Evolutionary conservation across 495 filamentous ascomycete species (phyloP).

Genomic region (Podospora tetraspora): DNA sequence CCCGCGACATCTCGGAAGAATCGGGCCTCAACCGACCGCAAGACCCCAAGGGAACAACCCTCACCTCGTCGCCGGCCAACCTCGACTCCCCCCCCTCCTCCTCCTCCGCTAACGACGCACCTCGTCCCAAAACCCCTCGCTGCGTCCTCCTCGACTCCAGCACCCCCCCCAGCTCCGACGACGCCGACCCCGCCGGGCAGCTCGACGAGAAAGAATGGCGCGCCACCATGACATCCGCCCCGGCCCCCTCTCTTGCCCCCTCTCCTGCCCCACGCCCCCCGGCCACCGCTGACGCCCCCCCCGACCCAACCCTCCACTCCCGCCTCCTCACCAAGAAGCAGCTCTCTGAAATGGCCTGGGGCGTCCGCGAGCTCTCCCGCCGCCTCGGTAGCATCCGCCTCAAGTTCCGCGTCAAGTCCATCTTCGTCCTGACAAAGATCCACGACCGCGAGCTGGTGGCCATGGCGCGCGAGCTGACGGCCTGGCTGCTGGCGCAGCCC

Average conservation of each 20-base stretch:
- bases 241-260: background rate
- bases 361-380: slow-evolving; percentile 84
- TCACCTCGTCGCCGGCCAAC: background rate
- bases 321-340: slow-evolving; percentile 84
- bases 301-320: slow-evolving; percentile 28
- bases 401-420: slow-evolving; percentile 70
- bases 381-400: slow-evolving; percentile 72
- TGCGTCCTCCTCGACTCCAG: slow-evolving; percentile 9
- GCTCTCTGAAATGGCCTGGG: slow-evolving; percentile 91
- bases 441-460: slow-evolving; percentile 76
- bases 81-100: background rate
- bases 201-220: slow-evolving; percentile 44
- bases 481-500: slow-evolving; percentile 70
- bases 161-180: background rate
- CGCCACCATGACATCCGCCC: slow-evolving; percentile 21
- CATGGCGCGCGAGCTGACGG: background rate
- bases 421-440: slow-evolving; percentile 87
- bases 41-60: slow-evolving; percentile 32
- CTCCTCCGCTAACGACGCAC: background rate
- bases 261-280: background rate
- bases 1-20: slow-evolving; percentile 28
- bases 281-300: background rate
- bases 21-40: slow-evolving; percentile 23
- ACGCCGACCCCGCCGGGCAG: slow-evolving; percentile 28
- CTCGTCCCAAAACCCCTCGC: background rate